These are phyloP conservation scores for Prunus mume DNA, from an alignment of 306 rosid genomes.

Conservation along the genomic window DNA sequence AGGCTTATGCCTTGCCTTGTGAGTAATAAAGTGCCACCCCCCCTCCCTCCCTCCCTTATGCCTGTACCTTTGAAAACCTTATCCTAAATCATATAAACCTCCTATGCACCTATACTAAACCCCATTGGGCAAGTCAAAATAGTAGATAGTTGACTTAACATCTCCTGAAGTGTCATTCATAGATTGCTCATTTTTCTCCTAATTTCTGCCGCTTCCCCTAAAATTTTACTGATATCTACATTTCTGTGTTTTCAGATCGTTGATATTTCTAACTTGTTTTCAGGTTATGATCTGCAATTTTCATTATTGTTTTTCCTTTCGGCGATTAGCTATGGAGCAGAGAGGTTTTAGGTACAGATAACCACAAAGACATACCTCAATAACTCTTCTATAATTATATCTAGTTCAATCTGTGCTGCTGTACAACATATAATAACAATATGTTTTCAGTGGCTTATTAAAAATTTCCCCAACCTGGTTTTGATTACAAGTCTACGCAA, in stretches of 20 bases:
- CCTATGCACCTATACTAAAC: background rate
- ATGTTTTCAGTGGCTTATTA: background rate
- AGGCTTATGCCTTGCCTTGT: no score
- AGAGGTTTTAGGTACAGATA: background rate
- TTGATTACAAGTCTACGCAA: background rate
- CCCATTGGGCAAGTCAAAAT: no score
- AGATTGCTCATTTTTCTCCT: background rate
- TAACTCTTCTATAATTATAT: background rate
- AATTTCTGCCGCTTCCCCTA: background rate
- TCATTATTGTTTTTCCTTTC: background rate
- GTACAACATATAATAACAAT: background rate
- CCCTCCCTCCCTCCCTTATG: no score
- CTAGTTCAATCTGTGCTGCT: background rate
- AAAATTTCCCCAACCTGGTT: background rate
- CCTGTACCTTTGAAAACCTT: no score
- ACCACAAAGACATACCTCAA: background rate
- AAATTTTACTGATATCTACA: no score
- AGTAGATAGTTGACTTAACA: background rate
- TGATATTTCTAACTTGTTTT: background rate
- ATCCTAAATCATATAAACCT: background rate
- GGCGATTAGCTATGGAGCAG: background rate
- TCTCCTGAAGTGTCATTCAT: background rate
- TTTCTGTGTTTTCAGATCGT: no score
- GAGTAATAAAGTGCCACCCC: no score
- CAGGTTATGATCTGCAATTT: background rate